Conservation (phyloP, 352 stramenopile species). For the Phytophthora uliginosa region DNA sequence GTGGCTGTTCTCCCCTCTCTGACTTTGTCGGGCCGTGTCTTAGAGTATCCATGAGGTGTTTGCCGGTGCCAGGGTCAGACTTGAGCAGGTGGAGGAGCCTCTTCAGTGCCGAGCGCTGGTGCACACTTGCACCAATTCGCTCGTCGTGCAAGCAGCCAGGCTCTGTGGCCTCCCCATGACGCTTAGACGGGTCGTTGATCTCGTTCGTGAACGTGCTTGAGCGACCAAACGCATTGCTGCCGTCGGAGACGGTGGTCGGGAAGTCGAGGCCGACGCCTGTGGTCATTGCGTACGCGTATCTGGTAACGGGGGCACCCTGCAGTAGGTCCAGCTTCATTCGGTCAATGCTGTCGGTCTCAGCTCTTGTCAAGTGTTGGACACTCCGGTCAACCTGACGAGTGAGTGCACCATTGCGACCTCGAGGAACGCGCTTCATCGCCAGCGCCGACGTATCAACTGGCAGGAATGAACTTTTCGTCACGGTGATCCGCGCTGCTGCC, state of each 20-base stretch:
- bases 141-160: constrained; percentile 62
- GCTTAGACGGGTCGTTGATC: constrained; percentile 68
- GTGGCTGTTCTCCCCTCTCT: constrained; percentile 17
- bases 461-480: constrained; percentile 52
- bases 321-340: constrained; percentile 71
- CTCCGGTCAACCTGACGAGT: constrained; percentile 55
- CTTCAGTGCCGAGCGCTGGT: constrained; percentile 72
- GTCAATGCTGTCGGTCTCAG: constrained; percentile 80
- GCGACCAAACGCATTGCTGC: constrained; percentile 65
- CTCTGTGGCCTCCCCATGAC: constrained; percentile 76
- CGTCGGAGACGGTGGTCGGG: constrained; percentile 58
- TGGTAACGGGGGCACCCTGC: constrained; percentile 53
- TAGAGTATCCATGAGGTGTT: constrained; percentile 40
- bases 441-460: constrained; percentile 44
- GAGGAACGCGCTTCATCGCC: constrained; percentile 50
- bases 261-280: constrained; percentile 72
- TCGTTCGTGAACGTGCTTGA: constrained; percentile 85
- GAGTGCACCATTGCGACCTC: constrained; percentile 58
- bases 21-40: constrained; percentile 13
- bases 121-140: constrained; percentile 56
- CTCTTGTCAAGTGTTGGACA: constrained; percentile 72
- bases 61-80: constrained; percentile 20
- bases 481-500: constrained; percentile 28
- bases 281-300: constrained; percentile 75
- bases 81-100: constrained; percentile 43